phyloP scores from a whole-genome alignment of 306 rosid species.

The Neltuma alba region DNA sequence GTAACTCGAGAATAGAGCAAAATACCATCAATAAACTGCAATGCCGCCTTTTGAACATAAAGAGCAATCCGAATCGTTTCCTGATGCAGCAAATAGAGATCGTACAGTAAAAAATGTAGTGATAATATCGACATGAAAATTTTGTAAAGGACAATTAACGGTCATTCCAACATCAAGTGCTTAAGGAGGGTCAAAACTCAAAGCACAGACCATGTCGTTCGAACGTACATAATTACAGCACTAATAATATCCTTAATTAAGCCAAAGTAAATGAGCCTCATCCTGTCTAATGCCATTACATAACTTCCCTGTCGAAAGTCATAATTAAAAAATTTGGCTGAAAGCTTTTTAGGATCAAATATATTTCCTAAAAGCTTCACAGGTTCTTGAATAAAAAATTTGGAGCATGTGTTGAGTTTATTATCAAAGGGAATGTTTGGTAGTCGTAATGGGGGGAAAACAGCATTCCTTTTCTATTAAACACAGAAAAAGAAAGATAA shows the following conservation, averaged over 20 bases:
- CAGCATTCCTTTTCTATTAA: not conserved
- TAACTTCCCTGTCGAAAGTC: conserved; percentile 8
- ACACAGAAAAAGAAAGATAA: too few relatives aligned
- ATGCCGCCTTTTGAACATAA: conserved; percentile 87
- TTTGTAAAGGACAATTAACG: not conserved
- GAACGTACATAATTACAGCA: not conserved
- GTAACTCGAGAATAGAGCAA: conserved; percentile 26
- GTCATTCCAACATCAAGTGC: not conserved
- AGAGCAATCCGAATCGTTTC: conserved; percentile 88
- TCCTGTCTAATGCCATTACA: not conserved
- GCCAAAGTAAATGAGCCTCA: not conserved
- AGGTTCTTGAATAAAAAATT: not conserved
- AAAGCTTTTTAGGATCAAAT: conserved; percentile 16
- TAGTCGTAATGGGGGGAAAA: not conserved
- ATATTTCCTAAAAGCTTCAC: not conserved
- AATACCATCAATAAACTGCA: conserved; percentile 87
- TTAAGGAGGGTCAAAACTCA: not conserved
- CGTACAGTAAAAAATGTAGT: conserved; percentile 21
- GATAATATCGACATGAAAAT: not conserved
- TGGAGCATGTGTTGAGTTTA: not conserved
- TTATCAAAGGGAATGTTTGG: not conserved
- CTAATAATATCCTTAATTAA: not conserved
- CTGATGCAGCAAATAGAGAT: conserved; percentile 52
- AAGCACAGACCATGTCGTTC: not conserved
- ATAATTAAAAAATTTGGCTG: not conserved